A percentile compares a stretch with the other conserved stretches of the same genome.
These are phyloP conservation scores for Candida sp. DNA, from an alignment of 1,139 yeast genomes.

Conservation along the genomic window DNA sequence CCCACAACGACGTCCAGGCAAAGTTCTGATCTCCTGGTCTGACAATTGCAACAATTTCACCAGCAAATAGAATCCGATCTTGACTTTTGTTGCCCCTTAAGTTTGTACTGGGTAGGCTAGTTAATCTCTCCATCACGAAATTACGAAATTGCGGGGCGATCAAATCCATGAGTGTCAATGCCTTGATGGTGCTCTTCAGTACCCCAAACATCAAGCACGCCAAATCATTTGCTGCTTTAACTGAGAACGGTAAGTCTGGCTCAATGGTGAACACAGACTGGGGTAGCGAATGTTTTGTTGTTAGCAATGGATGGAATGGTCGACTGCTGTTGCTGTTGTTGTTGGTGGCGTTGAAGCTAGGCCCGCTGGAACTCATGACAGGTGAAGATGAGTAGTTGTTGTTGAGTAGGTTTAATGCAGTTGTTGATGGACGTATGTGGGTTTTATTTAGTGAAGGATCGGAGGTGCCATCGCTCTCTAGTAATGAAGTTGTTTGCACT, in stretches of 20 bases:
- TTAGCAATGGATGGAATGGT: slow-evolving; percentile 64
- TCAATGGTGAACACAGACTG: slow-evolving; percentile 88
- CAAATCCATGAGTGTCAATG: slow-evolving; percentile 73
- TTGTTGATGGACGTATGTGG: slow-evolving; percentile 25
- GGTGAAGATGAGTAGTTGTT: slow-evolving; percentile 6
- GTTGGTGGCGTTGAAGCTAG: slow-evolving; percentile 1
- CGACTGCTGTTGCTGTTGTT: slow-evolving; percentile 23
- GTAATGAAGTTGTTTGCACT: slow-evolving; percentile 45
- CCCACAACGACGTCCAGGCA: slow-evolving; percentile 91
- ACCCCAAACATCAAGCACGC: slow-evolving; percentile 91
- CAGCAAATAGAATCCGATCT: slow-evolving; percentile 46
- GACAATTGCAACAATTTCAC: slow-evolving; percentile 62
- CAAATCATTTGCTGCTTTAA: slow-evolving; percentile 86
- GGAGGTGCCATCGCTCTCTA: slow-evolving; percentile 13
- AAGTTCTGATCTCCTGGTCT: slow-evolving; percentile 53
- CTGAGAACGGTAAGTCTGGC: slow-evolving; percentile 75
- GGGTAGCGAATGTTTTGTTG: slow-evolving; percentile 70
- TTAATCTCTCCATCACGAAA: slow-evolving; percentile 62
- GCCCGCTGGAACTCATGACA: neutral
- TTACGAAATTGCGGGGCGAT: slow-evolving; percentile 76
- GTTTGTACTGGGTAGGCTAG: slow-evolving; percentile 18
- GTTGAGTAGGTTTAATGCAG: slow-evolving; percentile 32
- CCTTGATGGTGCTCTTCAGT: slow-evolving; percentile 63
- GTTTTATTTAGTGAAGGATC: slow-evolving; percentile 15
- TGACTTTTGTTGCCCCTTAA: slow-evolving; percentile 9